A percentile compares a stretch with the other conserved stretches of the same genome.
phyloP scores from a whole-genome alignment of 257 asterid species.

The Petunia axillaris region DNA sequence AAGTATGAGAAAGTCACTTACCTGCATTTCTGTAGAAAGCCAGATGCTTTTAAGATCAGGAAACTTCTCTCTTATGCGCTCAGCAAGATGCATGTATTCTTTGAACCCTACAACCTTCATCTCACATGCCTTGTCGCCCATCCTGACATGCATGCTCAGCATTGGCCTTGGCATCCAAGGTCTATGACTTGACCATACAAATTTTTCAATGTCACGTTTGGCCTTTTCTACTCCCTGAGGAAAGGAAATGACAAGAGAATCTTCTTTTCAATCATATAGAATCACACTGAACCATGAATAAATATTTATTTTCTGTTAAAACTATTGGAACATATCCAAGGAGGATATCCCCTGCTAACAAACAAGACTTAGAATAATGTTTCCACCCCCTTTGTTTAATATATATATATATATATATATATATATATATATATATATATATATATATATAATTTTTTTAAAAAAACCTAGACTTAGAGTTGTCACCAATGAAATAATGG shows the following conservation, averaged over 20 bases:
- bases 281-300: neutral
- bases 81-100: constrained; percentile 78
- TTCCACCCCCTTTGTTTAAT: no score
- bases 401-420: no score
- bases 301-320: neutral
- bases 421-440: no score
- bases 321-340: neutral
- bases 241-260: neutral
- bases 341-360: neutral
- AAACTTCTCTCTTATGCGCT: constrained; percentile 62
- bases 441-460: no score
- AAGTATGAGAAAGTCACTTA: constrained; percentile 19
- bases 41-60: constrained; percentile 74
- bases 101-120: constrained; percentile 87
- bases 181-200: constrained; percentile 81
- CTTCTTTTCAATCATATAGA: constrained; percentile 4
- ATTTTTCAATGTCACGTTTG: constrained; percentile 55
- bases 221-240: constrained; percentile 30
- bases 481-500: neutral
- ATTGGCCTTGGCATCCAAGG: constrained; percentile 88
- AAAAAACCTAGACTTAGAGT: no score
- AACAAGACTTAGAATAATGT: neutral
- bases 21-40: constrained; percentile 99
- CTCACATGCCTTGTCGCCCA: constrained; percentile 97
- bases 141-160: constrained; percentile 89